These are phyloP conservation scores for Clonostachys chloroleuca DNA, from an alignment of 2,329 filamentous ascomycete genomes.

Conservation along the genomic window DNA sequence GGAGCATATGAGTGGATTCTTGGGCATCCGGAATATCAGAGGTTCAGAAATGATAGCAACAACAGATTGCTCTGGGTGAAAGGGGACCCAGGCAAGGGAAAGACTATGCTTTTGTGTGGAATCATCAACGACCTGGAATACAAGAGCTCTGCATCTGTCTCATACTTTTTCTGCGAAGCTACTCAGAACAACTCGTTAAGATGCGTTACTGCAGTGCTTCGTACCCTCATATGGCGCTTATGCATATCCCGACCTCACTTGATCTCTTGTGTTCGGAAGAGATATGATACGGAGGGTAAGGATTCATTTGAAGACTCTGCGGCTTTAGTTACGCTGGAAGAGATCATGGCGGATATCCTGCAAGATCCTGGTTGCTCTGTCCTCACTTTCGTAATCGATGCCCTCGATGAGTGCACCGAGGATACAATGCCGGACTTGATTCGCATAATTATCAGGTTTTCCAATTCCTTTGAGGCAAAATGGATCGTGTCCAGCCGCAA, in stretches of 20 bases:
- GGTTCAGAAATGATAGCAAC: constrained; percentile 2
- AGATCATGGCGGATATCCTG: constrained; percentile 32
- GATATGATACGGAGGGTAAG: constrained; percentile 1
- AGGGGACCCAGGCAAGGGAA: constrained; percentile 33
- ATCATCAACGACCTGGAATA: constrained; percentile 12
- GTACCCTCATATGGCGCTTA: constrained; percentile 36
- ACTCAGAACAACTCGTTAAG: constrained; percentile 24
- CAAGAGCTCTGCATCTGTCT: not conserved
- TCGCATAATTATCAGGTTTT: constrained; percentile 27
- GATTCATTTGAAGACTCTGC: constrained; percentile 13
- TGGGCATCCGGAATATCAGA: constrained; percentile 10
- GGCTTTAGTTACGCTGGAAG: constrained; percentile 24
- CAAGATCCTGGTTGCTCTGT: constrained; percentile 18
- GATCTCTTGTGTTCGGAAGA: not conserved
- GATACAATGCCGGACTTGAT: constrained; percentile 9
- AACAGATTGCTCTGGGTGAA: constrained; percentile 27
- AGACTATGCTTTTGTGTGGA: constrained; percentile 34
- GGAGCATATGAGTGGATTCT: constrained; percentile 30
- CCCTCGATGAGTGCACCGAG: constrained; percentile 37
- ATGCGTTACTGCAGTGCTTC: constrained; percentile 28
- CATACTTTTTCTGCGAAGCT: constrained; percentile 38
- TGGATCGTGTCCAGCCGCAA: constrained; percentile 41
- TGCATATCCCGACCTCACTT: constrained; percentile 11
- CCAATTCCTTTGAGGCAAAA: constrained; percentile 19
- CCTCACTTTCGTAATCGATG: constrained; percentile 33